phyloP scores from a whole-genome alignment of 2,329 filamentous ascomycete species.

The Aspergillus sp. region DNA sequence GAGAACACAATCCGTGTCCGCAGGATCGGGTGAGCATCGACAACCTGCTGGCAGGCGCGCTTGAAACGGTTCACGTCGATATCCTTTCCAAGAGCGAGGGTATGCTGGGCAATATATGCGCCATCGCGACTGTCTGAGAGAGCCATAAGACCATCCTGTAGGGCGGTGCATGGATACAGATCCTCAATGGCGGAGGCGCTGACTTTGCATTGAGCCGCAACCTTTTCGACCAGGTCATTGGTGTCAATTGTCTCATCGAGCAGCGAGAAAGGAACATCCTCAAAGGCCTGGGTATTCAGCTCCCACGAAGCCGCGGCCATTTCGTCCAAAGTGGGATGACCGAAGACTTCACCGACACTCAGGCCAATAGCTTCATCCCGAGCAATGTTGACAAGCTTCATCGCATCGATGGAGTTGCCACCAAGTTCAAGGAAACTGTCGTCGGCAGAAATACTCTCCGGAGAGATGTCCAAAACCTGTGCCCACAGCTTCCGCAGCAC shows the following conservation, averaged over 20 bases:
- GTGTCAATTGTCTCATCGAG: background rate
- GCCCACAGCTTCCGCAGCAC: conserved; percentile 9
- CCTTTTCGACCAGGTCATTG: conserved; percentile 5
- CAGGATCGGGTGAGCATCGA: conserved; percentile 37
- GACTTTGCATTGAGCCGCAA: conserved; percentile 18
- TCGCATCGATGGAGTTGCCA: conserved; percentile 13
- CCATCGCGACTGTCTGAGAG: conserved; percentile 33
- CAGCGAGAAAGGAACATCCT: conserved; percentile 10
- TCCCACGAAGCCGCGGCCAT: conserved; percentile 6
- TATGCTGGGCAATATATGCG: conserved; percentile 40
- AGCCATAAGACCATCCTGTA: conserved; percentile 20
- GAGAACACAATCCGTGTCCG: conserved; percentile 40
- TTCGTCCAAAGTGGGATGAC: conserved; percentile 6
- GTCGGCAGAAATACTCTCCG: conserved; percentile 3
- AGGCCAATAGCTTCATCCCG: conserved; percentile 1
- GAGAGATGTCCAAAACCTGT: background rate
- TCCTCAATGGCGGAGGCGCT: conserved; percentile 22
- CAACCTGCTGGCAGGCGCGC: conserved; percentile 36
- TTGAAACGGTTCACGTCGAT: conserved; percentile 36
- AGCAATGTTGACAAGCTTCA: conserved; percentile 9
- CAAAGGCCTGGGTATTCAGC: background rate
- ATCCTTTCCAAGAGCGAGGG: conserved; percentile 25
- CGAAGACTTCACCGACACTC: conserved; percentile 8
- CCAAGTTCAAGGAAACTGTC: conserved; percentile 11
- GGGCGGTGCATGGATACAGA: conserved; percentile 30